Evolutionary conservation across 192 early-diverging fungal genomes (phyloP), one percentile per base, ranked within the genome.

Genomic region (Linnemannia elongata): DNA sequence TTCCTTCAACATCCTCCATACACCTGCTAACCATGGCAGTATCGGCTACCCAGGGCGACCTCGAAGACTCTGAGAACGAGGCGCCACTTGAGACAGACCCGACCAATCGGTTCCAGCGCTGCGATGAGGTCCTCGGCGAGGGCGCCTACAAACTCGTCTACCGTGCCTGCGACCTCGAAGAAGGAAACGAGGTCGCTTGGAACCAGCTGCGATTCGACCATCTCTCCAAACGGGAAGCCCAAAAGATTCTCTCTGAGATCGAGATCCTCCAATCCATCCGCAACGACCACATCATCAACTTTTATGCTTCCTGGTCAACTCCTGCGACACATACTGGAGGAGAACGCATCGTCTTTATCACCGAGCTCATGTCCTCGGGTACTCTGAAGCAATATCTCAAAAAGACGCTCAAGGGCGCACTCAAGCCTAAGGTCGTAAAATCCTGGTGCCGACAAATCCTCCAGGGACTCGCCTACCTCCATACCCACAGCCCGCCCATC

Each of bases 141-240:
- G 95, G 95, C 7, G 95, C 95, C 3, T 95, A 95, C 86, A 96
- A 96, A 76, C 90, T 94, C 72, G 95, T 96, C 22, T 96, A 90
- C 83, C 94, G 94, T 74, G 94, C 94, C 30, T 92, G 95, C 81
- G 95, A 96, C 78, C 90, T 93, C 52, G 95, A 96, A 78, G 94
- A 96, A 85, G 95, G 95, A 36, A 90, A 95, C 20, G 95, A 96
- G 88, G 95, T 96, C 6, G 95, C 95, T 24, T 96, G 95, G 95
- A 96, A 95, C 87, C 93, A 94, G 87, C 88, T 95, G 36, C 87
- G 90, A 22, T 74, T 93, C 42, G 88, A 93, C 70, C 55, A 75
- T 45, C 60, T 69, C 41, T 41, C 44, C 8, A 79, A 81, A 13
- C 57, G 75, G 30, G 74, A 84, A 33, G 57, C 47, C 4, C 45